Evolutionary conservation across 2,329 filamentous ascomycete species (phyloP), one percentile per base, ranked within the genome.

Genomic region (Sclerotinia sclerotiorum): DNA sequence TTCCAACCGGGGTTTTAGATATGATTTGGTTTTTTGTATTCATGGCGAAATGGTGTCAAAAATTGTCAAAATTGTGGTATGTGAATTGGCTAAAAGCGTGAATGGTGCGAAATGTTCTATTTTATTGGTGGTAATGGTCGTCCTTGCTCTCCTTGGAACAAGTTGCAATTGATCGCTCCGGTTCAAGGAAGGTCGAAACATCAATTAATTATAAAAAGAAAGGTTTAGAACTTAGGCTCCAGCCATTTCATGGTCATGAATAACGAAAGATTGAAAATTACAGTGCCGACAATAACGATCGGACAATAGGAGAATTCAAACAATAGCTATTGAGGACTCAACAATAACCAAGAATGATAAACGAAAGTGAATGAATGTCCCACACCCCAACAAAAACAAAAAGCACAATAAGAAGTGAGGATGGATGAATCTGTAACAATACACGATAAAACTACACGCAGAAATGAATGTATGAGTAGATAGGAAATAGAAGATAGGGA

Each of bases 311-410:
- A 56, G 32, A 49, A 48, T 46, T 48, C 44, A 49, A 46, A 67
- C 58, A 46, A 68, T 63, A 42, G 64, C 44, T 65, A 67, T 70
- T 67, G 64, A 69, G 24, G 61, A 70, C 58, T 52, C 57, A 65
- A 69, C 61, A 72, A 68, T 66, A 68, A 57, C 39, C 68, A 68
- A 63, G 44, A 68, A 64, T 35, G 48, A 69, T 24, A 39, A 68
- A 69, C 24, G 61, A 68, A 69, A 61, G 70, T 70, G 69, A 70
- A 69, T 70, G 69, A 70, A 69, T 69, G 51, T 67, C 60, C 46
- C 35, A 51, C 27, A 51, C 24, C 19, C 52, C 21, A 69, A 42
- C 66, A 62, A 35, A 51, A 35, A 51, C 66, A 49, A 51, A 11
- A 46, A 13, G 57, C n/a, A 67, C 48, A 62, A 61, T 27, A 52